Percentiles rank a stretch among this genome's conserved stretches.
These are phyloP conservation scores for Lactarius sp. DNA, from an alignment of 768 basidiomycete species.

Conservation along the genomic window DNA sequence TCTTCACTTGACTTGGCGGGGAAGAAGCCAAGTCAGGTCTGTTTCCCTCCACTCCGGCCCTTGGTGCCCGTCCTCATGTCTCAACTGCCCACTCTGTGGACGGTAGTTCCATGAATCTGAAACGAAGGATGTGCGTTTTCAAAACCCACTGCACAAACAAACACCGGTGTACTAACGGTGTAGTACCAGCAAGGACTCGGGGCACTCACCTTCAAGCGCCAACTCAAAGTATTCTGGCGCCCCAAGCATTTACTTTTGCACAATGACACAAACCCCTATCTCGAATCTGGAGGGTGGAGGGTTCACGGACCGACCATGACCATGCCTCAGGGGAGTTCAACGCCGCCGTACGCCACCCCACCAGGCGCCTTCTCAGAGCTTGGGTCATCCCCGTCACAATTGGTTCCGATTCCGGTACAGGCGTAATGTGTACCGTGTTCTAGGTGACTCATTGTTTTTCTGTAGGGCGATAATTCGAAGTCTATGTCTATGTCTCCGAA, in stretches of 20 bases:
- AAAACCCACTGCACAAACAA: background rate
- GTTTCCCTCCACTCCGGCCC: too few relatives aligned
- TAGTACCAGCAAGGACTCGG: too few relatives aligned
- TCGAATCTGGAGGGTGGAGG: background rate
- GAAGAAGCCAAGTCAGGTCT: too few relatives aligned
- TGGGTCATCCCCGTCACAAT: background rate
- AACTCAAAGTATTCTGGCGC: background rate
- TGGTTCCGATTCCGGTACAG: background rate
- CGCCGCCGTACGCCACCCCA: background rate
- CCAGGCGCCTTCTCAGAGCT: background rate
- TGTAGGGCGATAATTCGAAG: background rate
- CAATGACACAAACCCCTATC: background rate
- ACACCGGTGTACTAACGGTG: too few relatives aligned
- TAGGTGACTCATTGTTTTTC: background rate
- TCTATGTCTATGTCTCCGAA: background rate
- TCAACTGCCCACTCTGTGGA: background rate
- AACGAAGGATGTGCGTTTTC: background rate
- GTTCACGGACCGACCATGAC: background rate
- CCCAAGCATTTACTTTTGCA: background rate
- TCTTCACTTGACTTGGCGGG: background rate
- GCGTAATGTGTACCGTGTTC: background rate
- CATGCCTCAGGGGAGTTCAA: background rate
- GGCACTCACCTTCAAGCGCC: too few relatives aligned
- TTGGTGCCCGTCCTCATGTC: too few relatives aligned
- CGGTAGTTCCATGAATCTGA: conserved; percentile 7